These are phyloP conservation scores for Chaetomiaceae sp. DNA, from an alignment of 2,329 filamentous ascomycete species.

Conservation along the genomic window DNA sequence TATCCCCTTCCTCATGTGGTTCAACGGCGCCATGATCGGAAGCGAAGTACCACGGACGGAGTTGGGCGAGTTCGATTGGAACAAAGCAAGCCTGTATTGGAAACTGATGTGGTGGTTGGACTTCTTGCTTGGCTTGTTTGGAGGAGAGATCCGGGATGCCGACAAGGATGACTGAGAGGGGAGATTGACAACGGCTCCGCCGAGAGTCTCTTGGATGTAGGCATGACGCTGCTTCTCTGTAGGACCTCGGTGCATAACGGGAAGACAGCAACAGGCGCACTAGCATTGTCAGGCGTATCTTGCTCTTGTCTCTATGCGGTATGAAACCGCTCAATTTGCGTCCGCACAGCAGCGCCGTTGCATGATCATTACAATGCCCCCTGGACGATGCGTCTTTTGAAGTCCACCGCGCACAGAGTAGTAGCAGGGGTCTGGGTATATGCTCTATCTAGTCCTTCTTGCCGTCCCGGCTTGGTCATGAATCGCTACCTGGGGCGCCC, in stretches of 20 bases:
- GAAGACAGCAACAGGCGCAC: not conserved
- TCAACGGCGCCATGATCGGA: slow-evolving; percentile 67
- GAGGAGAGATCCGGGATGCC: slow-evolving; percentile 49
- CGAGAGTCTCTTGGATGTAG: not conserved
- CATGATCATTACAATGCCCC: too few species aligned
- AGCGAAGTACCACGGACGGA: slow-evolving; percentile 68
- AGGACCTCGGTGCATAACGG: not conserved
- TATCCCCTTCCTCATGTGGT: slow-evolving; percentile 66
- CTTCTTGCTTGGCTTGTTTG: slow-evolving; percentile 51
- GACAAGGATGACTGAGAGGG: slow-evolving; percentile 50
- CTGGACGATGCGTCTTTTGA: too few species aligned
- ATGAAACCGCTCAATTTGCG: not conserved
- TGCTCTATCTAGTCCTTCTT: too few species aligned
- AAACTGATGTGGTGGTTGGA: slow-evolving; percentile 60
- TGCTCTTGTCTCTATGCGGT: not conserved
- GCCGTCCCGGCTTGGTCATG: not conserved
- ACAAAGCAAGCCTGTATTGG: slow-evolving; percentile 60
- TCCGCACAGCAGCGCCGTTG: too few species aligned
- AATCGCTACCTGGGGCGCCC: slow-evolving; percentile 7
- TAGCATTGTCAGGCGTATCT: slow-evolving; percentile 6
- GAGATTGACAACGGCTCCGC: not conserved
- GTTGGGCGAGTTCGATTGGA: slow-evolving; percentile 71
- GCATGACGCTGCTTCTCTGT: not conserved
- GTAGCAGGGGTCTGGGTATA: too few species aligned
- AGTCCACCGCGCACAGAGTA: too few species aligned